Base-by-base conservation (phyloP, 495 filamentous ascomycete genomes). In the Lasiosphaeriaceae sp. region DNA sequence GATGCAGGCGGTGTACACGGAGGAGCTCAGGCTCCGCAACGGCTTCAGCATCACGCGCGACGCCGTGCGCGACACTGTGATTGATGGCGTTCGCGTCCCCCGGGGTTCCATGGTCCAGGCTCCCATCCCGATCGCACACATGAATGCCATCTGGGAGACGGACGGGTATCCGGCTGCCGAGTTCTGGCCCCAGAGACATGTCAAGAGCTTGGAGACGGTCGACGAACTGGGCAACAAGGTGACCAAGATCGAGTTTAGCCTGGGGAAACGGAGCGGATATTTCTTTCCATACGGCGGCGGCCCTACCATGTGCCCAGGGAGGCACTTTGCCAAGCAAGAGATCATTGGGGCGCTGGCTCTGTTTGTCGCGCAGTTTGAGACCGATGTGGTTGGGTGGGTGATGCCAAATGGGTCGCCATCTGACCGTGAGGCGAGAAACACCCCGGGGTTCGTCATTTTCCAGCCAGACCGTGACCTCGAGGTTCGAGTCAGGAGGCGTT, bases 251-350 rank as follows among this genome's bases (percentile, higher is more conserved):
- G 51, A 54, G 21, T 54, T 54, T 17, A 12, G 26, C 39, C 20
- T 44, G 5, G 37, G 35, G 3, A 44, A 22, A 2, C 35, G 51
- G 6, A 45, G 39, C 23, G 51, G 35, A 9, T 54, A 54, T 11
- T 54, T 8, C 14, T 54, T 54, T 26, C 51, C 51, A 14, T 54
- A 54, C 23, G 51, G 51, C n/a, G 51, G 51, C 21, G 51, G 51
- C 2, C 24, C 43, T 11, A 54, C 35, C 20, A 54, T 54, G 39
- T 54, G 51, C 20, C 51, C 51, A 2, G 51, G 45, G 5, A 20
- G 16, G 31, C 46, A 48, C 39, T 54, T 54, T 54, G 51, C 51
- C 11, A 54, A 54, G 35, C 51, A 44, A 16, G 35, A 54, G 22
- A 54, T 54, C 20, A 43, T 54, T 9, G 51, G 19, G 17, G 26